Evolutionary conservation across 1,284 basidiomycete genomes (phyloP).

Genomic region (Inonotus obliquus): DNA sequence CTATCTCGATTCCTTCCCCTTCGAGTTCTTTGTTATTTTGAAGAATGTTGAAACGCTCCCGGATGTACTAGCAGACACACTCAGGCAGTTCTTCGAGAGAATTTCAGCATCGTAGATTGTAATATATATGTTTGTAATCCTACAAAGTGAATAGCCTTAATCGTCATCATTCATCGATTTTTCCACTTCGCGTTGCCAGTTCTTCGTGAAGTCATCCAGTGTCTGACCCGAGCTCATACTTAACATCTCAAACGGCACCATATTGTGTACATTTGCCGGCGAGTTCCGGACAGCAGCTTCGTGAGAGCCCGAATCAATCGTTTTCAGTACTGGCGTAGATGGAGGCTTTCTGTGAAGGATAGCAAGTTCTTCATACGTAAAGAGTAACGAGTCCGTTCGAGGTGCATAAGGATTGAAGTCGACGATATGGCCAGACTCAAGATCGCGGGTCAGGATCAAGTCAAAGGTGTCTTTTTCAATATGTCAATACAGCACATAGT

Average conservation of each 20-base stretch:
- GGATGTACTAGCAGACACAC: constrained; percentile 85
- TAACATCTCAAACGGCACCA: constrained; percentile 88
- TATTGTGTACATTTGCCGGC: constrained; percentile 82
- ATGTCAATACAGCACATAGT: neutral
- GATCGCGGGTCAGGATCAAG: constrained; percentile 79
- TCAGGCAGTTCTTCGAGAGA: constrained; percentile 88
- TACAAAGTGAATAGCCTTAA: neutral
- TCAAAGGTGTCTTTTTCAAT: constrained; percentile 72
- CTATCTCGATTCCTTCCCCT: constrained; percentile 96
- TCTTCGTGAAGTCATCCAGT: constrained; percentile 66
- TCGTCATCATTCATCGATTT: constrained; percentile 27
- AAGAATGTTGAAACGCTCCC: constrained; percentile 90
- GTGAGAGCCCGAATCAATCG: constrained; percentile 71
- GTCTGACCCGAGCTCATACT: constrained; percentile 70
- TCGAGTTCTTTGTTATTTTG: constrained; percentile 95
- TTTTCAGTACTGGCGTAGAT: constrained; percentile 48
- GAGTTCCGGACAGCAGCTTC: constrained; percentile 60
- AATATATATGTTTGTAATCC: neutral
- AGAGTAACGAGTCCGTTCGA: constrained; percentile 84
- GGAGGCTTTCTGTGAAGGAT: constrained; percentile 28
- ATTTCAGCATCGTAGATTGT: constrained; percentile 37
- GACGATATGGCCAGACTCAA: constrained; percentile 71
- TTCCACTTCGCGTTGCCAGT: constrained; percentile 59
- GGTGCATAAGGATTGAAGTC: constrained; percentile 90
- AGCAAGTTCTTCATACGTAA: constrained; percentile 77